Evolutionary conservation across 2,329 filamentous ascomycete species (phyloP).

Genomic region (Alternaria sp.): DNA sequence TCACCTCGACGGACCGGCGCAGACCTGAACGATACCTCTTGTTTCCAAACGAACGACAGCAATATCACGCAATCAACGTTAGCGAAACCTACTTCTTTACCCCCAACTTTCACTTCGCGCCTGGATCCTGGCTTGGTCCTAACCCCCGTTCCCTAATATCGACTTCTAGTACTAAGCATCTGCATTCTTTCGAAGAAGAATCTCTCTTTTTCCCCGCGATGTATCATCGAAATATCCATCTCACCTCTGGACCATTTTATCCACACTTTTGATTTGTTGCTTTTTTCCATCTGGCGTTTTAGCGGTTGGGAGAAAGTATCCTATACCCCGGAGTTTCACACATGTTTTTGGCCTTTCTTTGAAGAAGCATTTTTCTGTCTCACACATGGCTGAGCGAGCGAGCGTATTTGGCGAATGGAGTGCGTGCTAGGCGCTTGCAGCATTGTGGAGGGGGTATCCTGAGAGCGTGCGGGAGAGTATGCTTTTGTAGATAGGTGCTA

Average conservation of each 20-base stretch:
- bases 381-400: not conserved
- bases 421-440: not conserved
- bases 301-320: slow-evolving; percentile 29
- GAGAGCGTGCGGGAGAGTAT: not conserved
- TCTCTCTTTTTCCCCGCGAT: not conserved
- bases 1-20: slow-evolving; percentile 1
- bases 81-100: not conserved
- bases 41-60: not conserved
- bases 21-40: not conserved
- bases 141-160: slow-evolving; percentile 14
- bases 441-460: not conserved
- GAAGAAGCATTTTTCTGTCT: not conserved
- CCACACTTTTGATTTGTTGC: slow-evolving; percentile 4
- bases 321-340: slow-evolving; percentile 31
- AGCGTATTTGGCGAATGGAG: not conserved
- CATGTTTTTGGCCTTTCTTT: not conserved
- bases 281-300: slow-evolving; percentile 17
- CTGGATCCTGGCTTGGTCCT: slow-evolving; percentile 25
- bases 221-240: slow-evolving; percentile 9
- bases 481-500: not conserved
- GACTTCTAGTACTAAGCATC: slow-evolving; percentile 15
- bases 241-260: slow-evolving; percentile 11
- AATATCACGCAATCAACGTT: slow-evolving; percentile 4
- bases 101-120: slow-evolving; percentile 14
- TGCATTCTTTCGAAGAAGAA: not conserved